Evolutionary conservation across 192 early-diverging fungal genomes (phyloP), one percentile per base, ranked within the genome.

Genomic region (Gigaspora rosea): DNA sequence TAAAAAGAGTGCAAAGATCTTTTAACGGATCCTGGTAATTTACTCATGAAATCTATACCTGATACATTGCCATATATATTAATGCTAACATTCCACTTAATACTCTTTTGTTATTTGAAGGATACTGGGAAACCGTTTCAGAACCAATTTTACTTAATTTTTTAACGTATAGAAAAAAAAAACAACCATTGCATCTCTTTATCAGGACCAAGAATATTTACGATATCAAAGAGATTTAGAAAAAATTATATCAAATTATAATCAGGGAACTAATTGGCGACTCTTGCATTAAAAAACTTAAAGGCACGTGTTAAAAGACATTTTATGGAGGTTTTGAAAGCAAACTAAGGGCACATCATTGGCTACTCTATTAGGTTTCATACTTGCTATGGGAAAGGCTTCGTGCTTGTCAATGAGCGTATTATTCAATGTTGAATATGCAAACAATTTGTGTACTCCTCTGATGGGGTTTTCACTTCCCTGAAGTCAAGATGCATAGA

Each of bases 311-410:
- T 66, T 66, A 66, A 66, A 66, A 63, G 13, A 66, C 7, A 41
- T 66, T 66, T 33, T 46, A 27, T 46, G 12, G 35, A 27, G 64
- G 27, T 66, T 66, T 66, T 46, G 64, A 66, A 66, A 27, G 58
- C 58, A 61, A 66, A 66, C 64, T 33, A 66, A 66, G 36, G 64
- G 64, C 64, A 66, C 64, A 66, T 66, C 64, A 47, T 66, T 41
- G 36, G 12, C 27, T 66, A 66, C 64, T 66, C 5, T 66, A 66
- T 11, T 33, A 66, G 64, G 64, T 66, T 66, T 7, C 64, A 33
- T 66, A 66, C 64, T 66, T 66, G 5, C n/a, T 66, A 66, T 63
- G n/a, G 54, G 73, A 75, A 75, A 75, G 73, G 73, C 35, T 75
- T 13, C 54, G 73, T 62, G 36, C 46, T 63, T 63, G 54, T 48